Percentiles rank a stretch among this genome's conserved stretches.
These are phyloP conservation scores for Phytopythium delawarense DNA, from an alignment of 352 stramenopile genomes.

Conservation along the genomic window DNA sequence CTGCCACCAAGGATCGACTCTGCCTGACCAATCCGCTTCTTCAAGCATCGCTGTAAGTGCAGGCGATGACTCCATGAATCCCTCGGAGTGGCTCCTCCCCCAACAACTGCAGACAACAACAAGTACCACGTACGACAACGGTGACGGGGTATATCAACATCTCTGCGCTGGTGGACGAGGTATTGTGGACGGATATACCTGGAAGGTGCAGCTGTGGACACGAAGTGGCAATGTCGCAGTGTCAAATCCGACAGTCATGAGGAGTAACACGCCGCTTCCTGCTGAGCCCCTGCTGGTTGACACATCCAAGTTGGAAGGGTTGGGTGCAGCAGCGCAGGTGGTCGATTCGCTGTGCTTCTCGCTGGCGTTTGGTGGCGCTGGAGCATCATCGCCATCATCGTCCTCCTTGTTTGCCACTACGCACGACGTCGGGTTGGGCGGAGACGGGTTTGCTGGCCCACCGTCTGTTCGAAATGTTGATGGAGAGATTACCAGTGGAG, in stretches of 20 bases:
- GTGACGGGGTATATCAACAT: background rate
- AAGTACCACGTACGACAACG: background rate
- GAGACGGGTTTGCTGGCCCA: background rate
- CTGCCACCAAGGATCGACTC: conserved; percentile 60
- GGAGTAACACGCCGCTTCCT: conserved; percentile 20
- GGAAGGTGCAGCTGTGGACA: conserved; percentile 91
- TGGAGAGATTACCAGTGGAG: conserved; percentile 3
- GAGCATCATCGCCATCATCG: conserved; percentile 38
- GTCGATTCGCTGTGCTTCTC: conserved; percentile 84
- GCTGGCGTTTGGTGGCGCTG: conserved; percentile 86
- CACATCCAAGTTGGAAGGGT: conserved; percentile 30
- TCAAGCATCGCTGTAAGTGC: conserved; percentile 22
- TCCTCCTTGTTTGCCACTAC: conserved; percentile 17
- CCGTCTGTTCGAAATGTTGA: background rate
- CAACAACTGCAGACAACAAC: background rate
- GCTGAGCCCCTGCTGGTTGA: conserved; percentile 39
- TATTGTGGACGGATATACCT: conserved; percentile 79
- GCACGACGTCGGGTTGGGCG: conserved; percentile 54
- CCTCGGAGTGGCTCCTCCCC: conserved; percentile 54
- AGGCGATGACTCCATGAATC: conserved; percentile 28
- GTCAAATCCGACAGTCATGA: conserved; percentile 66
- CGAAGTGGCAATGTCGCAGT: conserved; percentile 73
- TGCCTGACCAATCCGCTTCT: conserved; percentile 40
- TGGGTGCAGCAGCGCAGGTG: conserved; percentile 52
- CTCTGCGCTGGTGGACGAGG: conserved; percentile 79